Evolutionary conservation across 208 protist species (phyloP), one percentile per base, ranked within the genome.

Genomic region (Wallacemonas sp.): DNA sequence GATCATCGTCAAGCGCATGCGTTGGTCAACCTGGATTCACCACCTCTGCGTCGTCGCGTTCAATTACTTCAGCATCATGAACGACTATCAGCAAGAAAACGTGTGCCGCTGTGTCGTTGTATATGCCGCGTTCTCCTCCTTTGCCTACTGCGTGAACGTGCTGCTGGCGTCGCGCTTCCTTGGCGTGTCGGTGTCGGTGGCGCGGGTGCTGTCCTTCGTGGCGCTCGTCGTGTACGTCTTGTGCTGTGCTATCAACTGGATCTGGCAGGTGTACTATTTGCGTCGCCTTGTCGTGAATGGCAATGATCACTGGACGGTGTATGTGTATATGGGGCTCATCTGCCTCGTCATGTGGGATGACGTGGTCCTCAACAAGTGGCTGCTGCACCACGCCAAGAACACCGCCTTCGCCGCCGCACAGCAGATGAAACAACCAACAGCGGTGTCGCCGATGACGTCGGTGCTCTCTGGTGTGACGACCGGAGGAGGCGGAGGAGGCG

Each of bases 141-240:
- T 96, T 63, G 89, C 85, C 21, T 97, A 97, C 72, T 93, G 90
- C 58, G 93, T 97, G 27, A 95, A 97, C 62, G 77, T 96, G 1
- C 75, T 97, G 28, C 83, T 97, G 2, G 93, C 93, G 0, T 97
- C 93, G 1, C 85, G 93, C 19, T 97, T 97, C 61, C 78, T 97
- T 31, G 84, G 83, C 15, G 80, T 95, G 21, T 75, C 79, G 2
- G 68, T 66, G 2, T 69, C 72, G 28, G 65, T 88, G 6, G 80
- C 86, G 17, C 77, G 79, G 9, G 70, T 92, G 17, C 77, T 97
- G 8, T 95, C 93, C 12, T 80, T 79, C 39, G 66, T 85, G 26
- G 82, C 93, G 3, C 73, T 96, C 4, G 75, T 92, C 34, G 81
- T 95, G 9, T 97, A 97, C 71, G 78, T 83, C 14, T 55, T 88